Evolutionary conservation across 495 filamentous ascomycete species (phyloP).

Genomic region (Sordaria brevicollis): DNA sequence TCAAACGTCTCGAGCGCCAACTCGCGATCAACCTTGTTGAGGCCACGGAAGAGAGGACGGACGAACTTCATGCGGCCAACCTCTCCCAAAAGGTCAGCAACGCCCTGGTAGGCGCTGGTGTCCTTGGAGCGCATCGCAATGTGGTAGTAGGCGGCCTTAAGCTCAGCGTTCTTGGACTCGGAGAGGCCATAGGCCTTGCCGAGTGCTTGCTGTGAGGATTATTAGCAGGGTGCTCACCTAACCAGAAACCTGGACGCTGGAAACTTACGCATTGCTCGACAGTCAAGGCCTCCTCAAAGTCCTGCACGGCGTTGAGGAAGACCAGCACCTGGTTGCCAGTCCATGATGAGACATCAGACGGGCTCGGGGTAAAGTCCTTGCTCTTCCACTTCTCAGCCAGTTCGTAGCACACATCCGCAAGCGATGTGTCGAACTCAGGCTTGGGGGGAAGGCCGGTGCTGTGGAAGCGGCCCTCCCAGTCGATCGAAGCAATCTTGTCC

Average conservation of each 20-base stretch:
- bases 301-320: constrained; percentile 69
- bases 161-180: constrained; percentile 69
- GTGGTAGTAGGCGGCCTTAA: constrained; percentile 65
- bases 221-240: constrained; percentile 5
- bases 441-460: constrained; percentile 77
- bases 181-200: constrained; percentile 59
- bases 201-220: constrained; percentile 42
- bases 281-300: constrained; percentile 50
- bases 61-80: constrained; percentile 98
- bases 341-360: constrained; percentile 59
- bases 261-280: constrained; percentile 41
- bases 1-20: constrained; percentile 75
- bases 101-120: constrained; percentile 50
- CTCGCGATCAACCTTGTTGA: constrained; percentile 61
- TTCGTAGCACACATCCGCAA: constrained; percentile 75
- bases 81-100: constrained; percentile 62
- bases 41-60: constrained; percentile 62
- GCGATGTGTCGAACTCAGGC: constrained; percentile 78
- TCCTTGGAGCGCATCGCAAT: constrained; percentile 69
- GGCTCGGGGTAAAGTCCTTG: constrained; percentile 51
- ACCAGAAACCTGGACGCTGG: neutral
- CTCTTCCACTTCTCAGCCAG: constrained; percentile 71
- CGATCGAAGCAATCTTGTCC: constrained; percentile 53
- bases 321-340: constrained; percentile 81
- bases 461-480: constrained; percentile 88